Percentiles rank a stretch among this genome's conserved stretches.
phyloP scores from a whole-genome alignment of 1,284 basidiomycete genomes.

The Cryptococcus jaspeensis region DNA sequence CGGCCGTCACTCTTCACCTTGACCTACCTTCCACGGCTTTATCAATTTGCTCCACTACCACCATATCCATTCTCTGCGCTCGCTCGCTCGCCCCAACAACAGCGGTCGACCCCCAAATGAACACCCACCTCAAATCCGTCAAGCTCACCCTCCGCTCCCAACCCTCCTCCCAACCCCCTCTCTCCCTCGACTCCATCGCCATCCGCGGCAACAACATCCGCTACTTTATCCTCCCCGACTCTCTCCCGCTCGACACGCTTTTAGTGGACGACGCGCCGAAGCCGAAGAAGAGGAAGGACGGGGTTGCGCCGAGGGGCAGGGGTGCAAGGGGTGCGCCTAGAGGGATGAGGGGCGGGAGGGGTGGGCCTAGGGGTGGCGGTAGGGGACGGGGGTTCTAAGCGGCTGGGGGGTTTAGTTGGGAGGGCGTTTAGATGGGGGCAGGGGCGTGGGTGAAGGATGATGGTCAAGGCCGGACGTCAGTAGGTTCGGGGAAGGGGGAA shows the following conservation, averaged over 20 bases:
- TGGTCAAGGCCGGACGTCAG: neutral
- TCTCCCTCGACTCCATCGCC: conserved; percentile 76
- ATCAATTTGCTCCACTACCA: neutral
- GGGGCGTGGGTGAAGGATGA: neutral
- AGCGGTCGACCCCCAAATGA: conserved; percentile 98
- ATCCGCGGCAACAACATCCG: conserved; percentile 89
- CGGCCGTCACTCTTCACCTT: neutral
- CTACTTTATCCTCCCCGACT: conserved; percentile 88
- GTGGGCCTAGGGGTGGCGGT: conserved; percentile 37
- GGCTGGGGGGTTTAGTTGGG: no score
- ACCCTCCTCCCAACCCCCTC: conserved; percentile 54
- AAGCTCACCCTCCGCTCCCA: conserved; percentile 86
- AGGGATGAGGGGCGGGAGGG: conserved; percentile 30
- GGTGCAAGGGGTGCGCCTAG: conserved; percentile 36
- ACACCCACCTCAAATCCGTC: conserved; percentile 94
- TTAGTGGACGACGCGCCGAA: conserved; percentile 97
- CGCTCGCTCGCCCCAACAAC: conserved; percentile 3
- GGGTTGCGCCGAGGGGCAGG: conserved; percentile 30
- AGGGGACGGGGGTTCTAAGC: conserved; percentile 40
- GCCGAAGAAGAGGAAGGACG: conserved; percentile 70
- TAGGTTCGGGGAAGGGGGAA: neutral
- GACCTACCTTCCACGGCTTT: neutral
- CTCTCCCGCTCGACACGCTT: conserved; percentile 90
- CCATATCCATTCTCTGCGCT: neutral
- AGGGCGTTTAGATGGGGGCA: neutral